Base-by-base conservation (phyloP, 495 filamentous ascomycete genomes). In the Antarctomyces pellizariae region DNA sequence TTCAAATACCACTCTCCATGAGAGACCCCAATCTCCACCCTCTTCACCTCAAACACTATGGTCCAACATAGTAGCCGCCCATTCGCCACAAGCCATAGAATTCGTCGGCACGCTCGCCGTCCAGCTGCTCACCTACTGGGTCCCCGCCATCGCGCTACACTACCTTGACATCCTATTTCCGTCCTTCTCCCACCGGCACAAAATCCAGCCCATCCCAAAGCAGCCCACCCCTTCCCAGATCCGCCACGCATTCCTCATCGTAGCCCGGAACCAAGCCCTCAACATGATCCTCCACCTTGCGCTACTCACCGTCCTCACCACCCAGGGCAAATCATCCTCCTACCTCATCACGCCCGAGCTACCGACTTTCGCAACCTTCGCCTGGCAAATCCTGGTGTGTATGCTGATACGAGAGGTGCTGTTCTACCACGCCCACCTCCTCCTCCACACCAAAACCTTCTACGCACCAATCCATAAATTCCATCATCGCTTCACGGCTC, bases 401-500 rank as follows among this genome's bases (percentile, higher is more conserved):
- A 23, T 57, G 15, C 32, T 66, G 18, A 18, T 50, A 29, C 48
- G 65, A 35, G 59, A 75, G 36, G 20, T 50, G 6, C 16, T 56
- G 3, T 71, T 69, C 45, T 69, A 68, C 41, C 59, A 59, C 33
- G 30, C 45, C 32, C 61, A 75, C 41, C 49, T 61, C 15, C 31
- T 59, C 17, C 45, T 74, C 16, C 57, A 75, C 43, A 39, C 43
- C 3, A 59, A 50, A 0, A 31, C 20, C 3, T 28, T 69, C 7
- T 69, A 65, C 44, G 37, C 36, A 13, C 35, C 29, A 4, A 53
- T 71, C 25, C 66, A 71, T 46, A 65, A 63, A 27, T 38, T 46
- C 16, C 66, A 70, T 33, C 64, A 70, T 42, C 38, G 45, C 10
- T 69, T 67, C 43, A 65, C 57, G 0, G 58, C 64, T 0, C 66